These are phyloP conservation scores for Scenedesmus sp. DNA, from an alignment of 163 green algal species.

Conservation along the genomic window DNA sequence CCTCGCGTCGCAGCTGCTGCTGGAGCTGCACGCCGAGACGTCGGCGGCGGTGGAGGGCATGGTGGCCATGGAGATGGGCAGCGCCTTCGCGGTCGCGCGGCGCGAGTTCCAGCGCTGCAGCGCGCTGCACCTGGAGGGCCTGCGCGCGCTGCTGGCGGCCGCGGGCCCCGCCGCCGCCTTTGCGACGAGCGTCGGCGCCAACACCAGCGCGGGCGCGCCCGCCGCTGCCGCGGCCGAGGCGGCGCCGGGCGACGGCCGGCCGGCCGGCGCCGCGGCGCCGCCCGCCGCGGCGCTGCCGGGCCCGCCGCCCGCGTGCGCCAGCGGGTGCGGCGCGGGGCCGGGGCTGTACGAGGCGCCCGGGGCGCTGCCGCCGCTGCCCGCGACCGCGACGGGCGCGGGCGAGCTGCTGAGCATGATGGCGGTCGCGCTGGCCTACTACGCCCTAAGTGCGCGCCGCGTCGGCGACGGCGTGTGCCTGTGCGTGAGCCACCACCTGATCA, in stretches of 20 bases:
- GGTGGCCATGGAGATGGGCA: conserved; percentile 38
- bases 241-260: too few relatives aligned
- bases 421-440: conserved; percentile 35
- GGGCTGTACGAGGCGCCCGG: conserved; percentile 21
- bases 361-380: conserved; percentile 3
- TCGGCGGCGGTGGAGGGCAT: conserved; percentile 28
- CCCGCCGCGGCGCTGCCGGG: too few relatives aligned
- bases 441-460: conserved; percentile 11
- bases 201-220: too few relatives aligned
- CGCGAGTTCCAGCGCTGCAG: conserved; percentile 38
- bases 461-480: conserved; percentile 23
- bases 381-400: conserved; percentile 28
- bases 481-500: conserved; percentile 36
- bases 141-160: background rate
- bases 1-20: conserved; percentile 32
- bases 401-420: conserved; percentile 42
- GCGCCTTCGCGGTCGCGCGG: conserved; percentile 22
- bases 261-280: too few relatives aligned
- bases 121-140: conserved; percentile 37
- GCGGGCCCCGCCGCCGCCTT: too few relatives aligned
- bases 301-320: too few relatives aligned
- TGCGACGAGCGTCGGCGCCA: too few relatives aligned
- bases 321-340: background rate
- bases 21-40: conserved; percentile 23
- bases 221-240: too few relatives aligned